A percentile compares a stretch with the other conserved stretches of the same genome.
Evolutionary conservation across 108 stramenopile species (phyloP).

Genomic region (Seminavis robusta): DNA sequence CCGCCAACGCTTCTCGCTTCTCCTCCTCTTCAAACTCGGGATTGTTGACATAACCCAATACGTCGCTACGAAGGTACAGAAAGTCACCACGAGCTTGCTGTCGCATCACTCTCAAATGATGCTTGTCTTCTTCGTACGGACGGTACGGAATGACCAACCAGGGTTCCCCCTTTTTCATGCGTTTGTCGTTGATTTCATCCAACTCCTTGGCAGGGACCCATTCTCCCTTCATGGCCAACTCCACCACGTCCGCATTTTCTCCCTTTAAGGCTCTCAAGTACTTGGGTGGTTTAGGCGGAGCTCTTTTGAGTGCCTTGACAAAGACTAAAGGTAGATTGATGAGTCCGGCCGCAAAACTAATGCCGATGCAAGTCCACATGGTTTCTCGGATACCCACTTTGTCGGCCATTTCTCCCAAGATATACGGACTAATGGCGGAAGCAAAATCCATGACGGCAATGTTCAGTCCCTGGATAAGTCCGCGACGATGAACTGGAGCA

Average conservation of each 20-base stretch:
- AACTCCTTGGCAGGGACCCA: constrained; percentile 28
- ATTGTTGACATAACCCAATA: constrained; percentile 12
- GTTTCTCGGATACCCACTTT: constrained; percentile 16
- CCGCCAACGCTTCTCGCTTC: constrained; percentile 16
- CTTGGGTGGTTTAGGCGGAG: constrained; percentile 8
- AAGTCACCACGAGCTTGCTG: constrained; percentile 14
- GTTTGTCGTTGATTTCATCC: constrained; percentile 16
- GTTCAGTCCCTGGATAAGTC: constrained; percentile 50
- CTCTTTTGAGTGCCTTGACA: constrained; percentile 8
- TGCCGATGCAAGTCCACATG: constrained; percentile 27
- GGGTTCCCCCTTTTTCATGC: constrained; percentile 19
- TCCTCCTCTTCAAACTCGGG: not conserved
- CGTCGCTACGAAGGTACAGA: constrained; percentile 13
- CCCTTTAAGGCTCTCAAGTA: constrained; percentile 1
- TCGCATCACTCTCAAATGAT: constrained; percentile 11
- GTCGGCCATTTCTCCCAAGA: constrained; percentile 48
- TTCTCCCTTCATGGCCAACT: constrained; percentile 27
- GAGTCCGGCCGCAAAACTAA: constrained; percentile 29
- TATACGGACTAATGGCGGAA: constrained; percentile 45
- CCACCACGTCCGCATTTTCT: constrained; percentile 37
- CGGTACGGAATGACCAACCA: constrained; percentile 17
- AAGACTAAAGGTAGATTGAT: constrained; percentile 39
- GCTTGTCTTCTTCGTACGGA: constrained; percentile 45
- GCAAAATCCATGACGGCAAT: constrained; percentile 53
- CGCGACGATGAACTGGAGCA: constrained; percentile 38